A percentile compares a stretch with the other conserved stretches of the same genome.
phyloP scores from a whole-genome alignment of 805 yeast species.

The Saturnispora mendoncae region DNA sequence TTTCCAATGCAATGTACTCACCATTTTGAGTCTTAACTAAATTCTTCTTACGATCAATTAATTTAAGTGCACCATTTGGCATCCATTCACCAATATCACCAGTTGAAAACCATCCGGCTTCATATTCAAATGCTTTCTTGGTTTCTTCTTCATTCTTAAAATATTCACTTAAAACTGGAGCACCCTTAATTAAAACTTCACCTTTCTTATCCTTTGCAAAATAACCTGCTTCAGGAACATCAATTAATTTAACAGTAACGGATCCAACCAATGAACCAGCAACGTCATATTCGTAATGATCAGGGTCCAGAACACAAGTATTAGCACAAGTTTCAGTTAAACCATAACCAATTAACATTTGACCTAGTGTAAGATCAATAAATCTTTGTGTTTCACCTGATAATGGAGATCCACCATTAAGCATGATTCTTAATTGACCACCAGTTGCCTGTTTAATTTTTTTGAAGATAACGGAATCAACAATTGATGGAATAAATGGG shows the following conservation, averaged over 20 bases:
- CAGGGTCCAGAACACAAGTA: constrained; percentile 59
- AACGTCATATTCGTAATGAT: constrained; percentile 59
- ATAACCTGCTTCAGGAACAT: constrained; percentile 87
- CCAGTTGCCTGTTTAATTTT: constrained; percentile 92
- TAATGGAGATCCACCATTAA: constrained; percentile 93
- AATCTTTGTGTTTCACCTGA: constrained; percentile 76
- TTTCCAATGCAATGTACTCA: constrained; percentile 95
- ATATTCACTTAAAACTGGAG: constrained; percentile 64
- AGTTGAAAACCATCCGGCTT: constrained; percentile 90
- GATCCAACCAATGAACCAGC: constrained; percentile 81
- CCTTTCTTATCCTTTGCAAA: constrained; percentile 87
- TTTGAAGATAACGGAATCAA: constrained; percentile 72
- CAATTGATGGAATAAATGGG: constrained; percentile 66
- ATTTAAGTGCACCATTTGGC: constrained; percentile 61
- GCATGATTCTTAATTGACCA: constrained; percentile 61
- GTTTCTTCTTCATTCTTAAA: constrained; percentile 82
- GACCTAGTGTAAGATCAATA: constrained; percentile 64
- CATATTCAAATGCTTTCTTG: constrained; percentile 53
- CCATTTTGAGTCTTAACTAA: constrained; percentile 93
- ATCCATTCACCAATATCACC: constrained; percentile 98
- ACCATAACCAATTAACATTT: constrained; percentile 92
- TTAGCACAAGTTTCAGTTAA: constrained; percentile 94
- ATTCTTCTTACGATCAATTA: constrained; percentile 93
- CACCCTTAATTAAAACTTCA: constrained; percentile 77
- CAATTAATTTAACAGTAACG: constrained; percentile 79